Percentiles rank a stretch among this genome's conserved stretches.
These are phyloP conservation scores for Nemania bipapillata DNA, from an alignment of 2,329 filamentous ascomycete species.

Conservation along the genomic window DNA sequence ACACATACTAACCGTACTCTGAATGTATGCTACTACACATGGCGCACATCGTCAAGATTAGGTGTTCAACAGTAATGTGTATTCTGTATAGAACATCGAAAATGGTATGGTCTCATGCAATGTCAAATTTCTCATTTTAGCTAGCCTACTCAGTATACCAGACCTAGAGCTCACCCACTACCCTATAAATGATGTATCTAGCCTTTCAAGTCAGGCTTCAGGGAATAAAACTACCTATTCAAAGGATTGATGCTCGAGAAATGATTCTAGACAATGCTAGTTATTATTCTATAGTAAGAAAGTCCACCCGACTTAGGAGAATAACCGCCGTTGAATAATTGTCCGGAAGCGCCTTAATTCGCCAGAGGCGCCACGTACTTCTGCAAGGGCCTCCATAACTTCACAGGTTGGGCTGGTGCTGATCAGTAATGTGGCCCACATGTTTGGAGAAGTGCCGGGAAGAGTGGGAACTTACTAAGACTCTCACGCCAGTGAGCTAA, in stretches of 20 bases:
- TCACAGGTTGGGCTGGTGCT: constrained; percentile 44
- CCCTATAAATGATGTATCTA: background rate
- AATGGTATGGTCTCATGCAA: background rate
- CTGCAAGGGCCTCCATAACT: constrained; percentile 50
- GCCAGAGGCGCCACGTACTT: constrained; percentile 43
- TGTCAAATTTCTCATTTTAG: background rate
- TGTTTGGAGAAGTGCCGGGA: background rate
- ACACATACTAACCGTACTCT: no score
- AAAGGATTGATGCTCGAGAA: background rate
- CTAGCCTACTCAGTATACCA: background rate
- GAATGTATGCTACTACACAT: no score
- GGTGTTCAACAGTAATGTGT: no score
- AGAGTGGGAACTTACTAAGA: constrained; percentile 40
- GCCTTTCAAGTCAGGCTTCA: no score
- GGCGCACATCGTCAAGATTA: no score
- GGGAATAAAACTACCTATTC: background rate
- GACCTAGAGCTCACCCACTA: background rate
- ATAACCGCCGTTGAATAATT: background rate
- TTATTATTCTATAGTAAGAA: constrained; percentile 3
- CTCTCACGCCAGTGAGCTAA: constrained; percentile 51
- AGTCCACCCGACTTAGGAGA: background rate
- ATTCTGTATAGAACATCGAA: background rate
- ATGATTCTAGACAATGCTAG: background rate
- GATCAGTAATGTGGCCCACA: constrained; percentile 6
- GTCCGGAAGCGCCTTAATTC: constrained; percentile 30